Base-by-base conservation (phyloP, 805 yeast species). In the Ogataea chonburiensis region DNA sequence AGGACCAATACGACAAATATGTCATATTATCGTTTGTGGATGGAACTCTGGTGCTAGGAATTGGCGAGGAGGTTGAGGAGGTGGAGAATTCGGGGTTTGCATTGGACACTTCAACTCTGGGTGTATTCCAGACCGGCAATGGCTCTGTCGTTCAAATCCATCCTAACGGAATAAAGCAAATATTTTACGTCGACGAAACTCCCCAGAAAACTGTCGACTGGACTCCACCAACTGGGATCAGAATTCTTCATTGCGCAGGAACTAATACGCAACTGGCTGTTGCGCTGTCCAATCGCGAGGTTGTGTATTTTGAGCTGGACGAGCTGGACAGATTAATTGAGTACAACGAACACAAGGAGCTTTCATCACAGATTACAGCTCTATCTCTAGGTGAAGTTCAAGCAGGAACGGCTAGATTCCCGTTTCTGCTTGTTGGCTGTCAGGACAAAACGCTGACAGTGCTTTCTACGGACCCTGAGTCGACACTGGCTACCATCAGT, bases 291-390 rank as follows among this genome's bases (percentile, higher is more conserved):
- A 85, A 81, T 50, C 68, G 78, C 37, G 89, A 84, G 38, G 49
- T 91, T 3, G 80, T 82, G 3, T 91, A 91, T 59, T 91, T 93
- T 58, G 97, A 91, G 58, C 64, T 79, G 18, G 86, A 77, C 45
- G 71, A 71, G 8, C 71, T 68, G 17, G 88, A 80, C 46, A 71
- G 77, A 30, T 63, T 93, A 31, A 71, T 78, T 21, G 96, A 91
- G 53, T 81, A 78, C 49, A 78, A 77, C 36, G 81, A 77, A 26
- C 64, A 77, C 10, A 63, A 75, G 19, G 81, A 79, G 38, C 64
- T 83, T 47, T 55, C 66, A 1, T 66, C 75, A 0, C 62, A 68
- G 18, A 71, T 83, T 7, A 70, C 77, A 0, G 61, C 75, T 0
- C 31, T 79, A 5, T 53, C 70, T 0, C 34, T 76, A 5, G 73